These are phyloP conservation scores for Hemerocallis citrina DNA, from an alignment of 106 monocot species.

Conservation along the genomic window DNA sequence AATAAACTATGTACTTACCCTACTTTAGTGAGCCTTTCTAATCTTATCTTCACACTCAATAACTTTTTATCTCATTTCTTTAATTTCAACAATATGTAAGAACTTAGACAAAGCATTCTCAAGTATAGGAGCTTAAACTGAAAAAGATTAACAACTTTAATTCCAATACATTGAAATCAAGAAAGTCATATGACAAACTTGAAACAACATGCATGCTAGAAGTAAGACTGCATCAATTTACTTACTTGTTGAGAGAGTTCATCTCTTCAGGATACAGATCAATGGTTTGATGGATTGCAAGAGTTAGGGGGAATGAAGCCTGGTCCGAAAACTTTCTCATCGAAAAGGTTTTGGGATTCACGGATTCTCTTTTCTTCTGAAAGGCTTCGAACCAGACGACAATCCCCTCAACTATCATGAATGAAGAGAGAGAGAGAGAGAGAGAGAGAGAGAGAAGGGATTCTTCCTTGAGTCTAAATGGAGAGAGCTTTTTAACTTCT, in stretches of 20 bases:
- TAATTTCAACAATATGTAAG: no score
- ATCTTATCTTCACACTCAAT: background rate
- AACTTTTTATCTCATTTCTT: no score
- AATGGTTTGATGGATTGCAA: conserved; percentile 11
- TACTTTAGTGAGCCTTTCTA: no score
- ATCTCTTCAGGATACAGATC: background rate
- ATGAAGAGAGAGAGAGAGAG: conserved; percentile 12
- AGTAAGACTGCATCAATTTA: background rate
- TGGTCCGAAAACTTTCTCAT: conserved; percentile 37
- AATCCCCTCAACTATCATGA: conserved; percentile 31
- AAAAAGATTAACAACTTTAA: no score
- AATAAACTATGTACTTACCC: no score
- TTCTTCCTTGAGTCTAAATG: conserved; percentile 5
- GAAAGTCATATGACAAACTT: background rate
- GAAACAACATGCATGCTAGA: no score
- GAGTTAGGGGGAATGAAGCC: conserved; percentile 60
- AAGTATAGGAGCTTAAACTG: no score
- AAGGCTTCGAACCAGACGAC: conserved; percentile 51
- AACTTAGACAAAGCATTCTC: no score
- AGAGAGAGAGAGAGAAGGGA: conserved; percentile 1
- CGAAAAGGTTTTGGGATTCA: background rate
- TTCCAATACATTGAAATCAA: no score
- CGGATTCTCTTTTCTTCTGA: background rate
- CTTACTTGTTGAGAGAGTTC: conserved; percentile 1
- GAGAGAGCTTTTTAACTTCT: no score